Conservation (phyloP, 2,329 filamentous ascomycete species). For the Immersiporthe knoxdaviesiana region DNA sequence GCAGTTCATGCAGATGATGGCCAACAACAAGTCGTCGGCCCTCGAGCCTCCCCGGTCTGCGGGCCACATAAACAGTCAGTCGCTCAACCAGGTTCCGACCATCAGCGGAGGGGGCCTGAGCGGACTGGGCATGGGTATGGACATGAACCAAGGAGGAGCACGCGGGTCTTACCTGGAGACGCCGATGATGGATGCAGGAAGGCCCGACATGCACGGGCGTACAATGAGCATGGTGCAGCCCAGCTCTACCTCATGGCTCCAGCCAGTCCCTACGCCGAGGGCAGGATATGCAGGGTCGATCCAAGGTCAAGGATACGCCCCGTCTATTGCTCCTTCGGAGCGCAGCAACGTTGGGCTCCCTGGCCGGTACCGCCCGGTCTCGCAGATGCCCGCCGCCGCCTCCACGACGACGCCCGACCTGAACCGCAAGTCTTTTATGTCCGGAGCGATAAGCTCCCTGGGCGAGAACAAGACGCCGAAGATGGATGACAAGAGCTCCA, state of each 20-base stretch:
- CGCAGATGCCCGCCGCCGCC: conserved; percentile 55
- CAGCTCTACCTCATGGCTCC: conserved; percentile 61
- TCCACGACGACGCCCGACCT: conserved; percentile 36
- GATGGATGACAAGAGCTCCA: conserved; percentile 31
- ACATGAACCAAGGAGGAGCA: conserved; percentile 35
- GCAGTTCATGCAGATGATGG: conserved; percentile 90
- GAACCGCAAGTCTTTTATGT: conserved; percentile 46
- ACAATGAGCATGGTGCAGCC: conserved; percentile 87
- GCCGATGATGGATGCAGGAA: conserved; percentile 48
- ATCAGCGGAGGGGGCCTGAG: conserved; percentile 34
- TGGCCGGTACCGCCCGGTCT: conserved; percentile 87
- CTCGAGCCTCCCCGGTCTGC: conserved; percentile 36
- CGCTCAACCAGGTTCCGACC: conserved; percentile 49
- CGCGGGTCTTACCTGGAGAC: conserved; percentile 51
- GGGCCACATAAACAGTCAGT: conserved; percentile 43
- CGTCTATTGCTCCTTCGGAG: conserved; percentile 93
- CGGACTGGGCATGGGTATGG: conserved; percentile 34
- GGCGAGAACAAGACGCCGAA: conserved; percentile 37
- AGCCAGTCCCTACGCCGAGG: conserved; percentile 40
- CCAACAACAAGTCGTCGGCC: conserved; percentile 41
- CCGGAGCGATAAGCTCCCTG: conserved; percentile 42
- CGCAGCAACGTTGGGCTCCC: conserved; percentile 92
- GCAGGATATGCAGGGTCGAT: conserved; percentile 56
- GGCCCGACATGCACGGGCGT: conserved; percentile 55
- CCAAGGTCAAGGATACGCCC: conserved; percentile 68